Percentiles rank a stretch among this genome's conserved stretches.
Conservation (phyloP, 768 basidiomycete species). For the Termitomyces sp. region DNA sequence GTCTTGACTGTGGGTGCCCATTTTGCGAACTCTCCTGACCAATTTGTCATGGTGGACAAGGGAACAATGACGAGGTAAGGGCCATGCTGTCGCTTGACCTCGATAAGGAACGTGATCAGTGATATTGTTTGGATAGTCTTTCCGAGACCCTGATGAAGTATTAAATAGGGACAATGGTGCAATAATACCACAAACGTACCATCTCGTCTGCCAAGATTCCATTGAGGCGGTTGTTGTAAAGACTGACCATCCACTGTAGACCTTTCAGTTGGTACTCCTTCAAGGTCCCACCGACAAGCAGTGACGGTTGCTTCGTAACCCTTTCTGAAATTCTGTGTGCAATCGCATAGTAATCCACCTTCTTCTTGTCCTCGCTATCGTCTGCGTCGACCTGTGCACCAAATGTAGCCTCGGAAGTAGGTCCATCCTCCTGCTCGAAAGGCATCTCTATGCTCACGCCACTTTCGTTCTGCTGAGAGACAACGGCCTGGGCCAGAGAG, state of each 20-base stretch:
- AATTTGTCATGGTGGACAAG: constrained; percentile 94
- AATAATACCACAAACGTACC: constrained; percentile 36
- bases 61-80: constrained; percentile 96
- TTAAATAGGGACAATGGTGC: constrained; percentile 3
- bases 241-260: constrained; percentile 96
- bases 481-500: constrained; percentile 89
- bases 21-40: constrained; percentile 95
- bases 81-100: constrained; percentile 83
- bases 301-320: constrained; percentile 62
- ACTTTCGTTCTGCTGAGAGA: constrained; percentile 82
- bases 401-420: constrained; percentile 84
- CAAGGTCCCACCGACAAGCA: constrained; percentile 83
- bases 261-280: constrained; percentile 96
- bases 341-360: constrained; percentile 94
- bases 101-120: constrained; percentile 91
- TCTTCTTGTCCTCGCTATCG: constrained; percentile 56
- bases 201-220: constrained; percentile 95
- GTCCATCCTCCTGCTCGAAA: constrained; percentile 65
- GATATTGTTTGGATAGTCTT: constrained; percentile 96
- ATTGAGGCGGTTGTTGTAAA: constrained; percentile 94
- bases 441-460: constrained; percentile 38
- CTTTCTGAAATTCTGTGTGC: constrained; percentile 91
- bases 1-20: constrained; percentile 85
- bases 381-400: constrained; percentile 75
- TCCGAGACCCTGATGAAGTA: constrained; percentile 70